Percentiles rank a stretch among this genome's conserved stretches.
Evolutionary conservation across 2,329 filamentous ascomycete genomes (phyloP).

Genomic region (Diplodia corticola): DNA sequence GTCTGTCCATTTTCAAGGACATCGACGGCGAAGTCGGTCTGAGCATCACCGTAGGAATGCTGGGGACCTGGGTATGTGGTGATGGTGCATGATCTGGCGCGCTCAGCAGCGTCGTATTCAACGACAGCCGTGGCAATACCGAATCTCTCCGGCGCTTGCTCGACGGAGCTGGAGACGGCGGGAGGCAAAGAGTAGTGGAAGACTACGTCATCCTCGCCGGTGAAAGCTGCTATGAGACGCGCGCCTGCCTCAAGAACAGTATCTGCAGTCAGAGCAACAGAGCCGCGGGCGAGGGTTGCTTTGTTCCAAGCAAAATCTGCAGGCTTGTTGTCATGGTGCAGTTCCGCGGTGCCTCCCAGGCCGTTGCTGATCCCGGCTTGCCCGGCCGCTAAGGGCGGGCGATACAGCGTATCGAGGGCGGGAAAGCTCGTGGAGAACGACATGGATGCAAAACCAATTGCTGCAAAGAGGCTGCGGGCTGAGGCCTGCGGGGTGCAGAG

Average conservation of each 20-base stretch:
- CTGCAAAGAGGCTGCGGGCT: constrained; percentile 2
- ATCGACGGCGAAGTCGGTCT: constrained; percentile 20
- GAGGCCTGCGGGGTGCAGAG: constrained; percentile 2
- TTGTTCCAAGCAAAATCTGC: constrained; percentile 10
- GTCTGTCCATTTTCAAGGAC: constrained; percentile 18
- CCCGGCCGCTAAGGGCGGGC: constrained; percentile 12
- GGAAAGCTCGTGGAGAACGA: constrained; percentile 20
- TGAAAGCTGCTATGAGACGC: constrained; percentile 16
- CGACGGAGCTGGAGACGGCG: neutral
- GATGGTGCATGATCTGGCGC: constrained; percentile 6
- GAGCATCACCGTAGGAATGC: neutral
- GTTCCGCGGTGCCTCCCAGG: neutral
- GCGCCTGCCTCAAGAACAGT: constrained; percentile 3
- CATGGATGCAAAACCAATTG: constrained; percentile 16
- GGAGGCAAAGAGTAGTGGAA: constrained; percentile 19
- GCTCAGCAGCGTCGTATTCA: neutral
- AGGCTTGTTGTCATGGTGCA: neutral
- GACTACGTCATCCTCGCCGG: constrained; percentile 17
- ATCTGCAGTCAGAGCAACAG: neutral
- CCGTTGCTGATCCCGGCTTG: constrained; percentile 10
- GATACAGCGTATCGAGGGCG: constrained; percentile 20
- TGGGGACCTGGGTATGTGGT: neutral
- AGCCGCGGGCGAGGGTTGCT: neutral
- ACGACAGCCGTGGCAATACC: constrained; percentile 1
- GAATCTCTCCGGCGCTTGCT: neutral